Conservation (phyloP, 352 stramenopile species). For the Peronospora farinosa region DNA sequence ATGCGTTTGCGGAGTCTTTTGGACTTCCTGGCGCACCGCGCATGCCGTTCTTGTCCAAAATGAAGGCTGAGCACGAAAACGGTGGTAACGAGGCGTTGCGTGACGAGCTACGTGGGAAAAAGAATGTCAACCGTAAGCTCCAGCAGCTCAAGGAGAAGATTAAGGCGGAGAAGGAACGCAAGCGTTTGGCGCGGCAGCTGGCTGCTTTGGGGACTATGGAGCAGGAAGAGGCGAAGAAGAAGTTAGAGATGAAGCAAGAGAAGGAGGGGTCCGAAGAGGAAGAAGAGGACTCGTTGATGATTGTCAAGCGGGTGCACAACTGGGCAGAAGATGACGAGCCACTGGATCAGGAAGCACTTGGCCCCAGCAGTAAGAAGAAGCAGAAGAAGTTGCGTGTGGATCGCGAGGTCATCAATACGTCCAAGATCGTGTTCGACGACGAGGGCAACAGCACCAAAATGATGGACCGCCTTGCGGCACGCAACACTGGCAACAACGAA, state of each 20-base stretch:
- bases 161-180: conserved; percentile 92
- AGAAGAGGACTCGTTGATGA: conserved; percentile 86
- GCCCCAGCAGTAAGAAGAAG: conserved; percentile 63
- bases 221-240: conserved; percentile 30
- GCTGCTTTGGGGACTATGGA: conserved; percentile 34
- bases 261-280: conserved; percentile 54
- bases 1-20: conserved; percentile 91
- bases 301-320: conserved; percentile 89
- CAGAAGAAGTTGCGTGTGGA: conserved; percentile 86
- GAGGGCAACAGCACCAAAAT: conserved; percentile 82
- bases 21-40: conserved; percentile 90
- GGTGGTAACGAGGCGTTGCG: conserved; percentile 69
- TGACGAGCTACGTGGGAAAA: conserved; percentile 87
- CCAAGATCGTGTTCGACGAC: conserved; percentile 93
- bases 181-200: conserved; percentile 81
- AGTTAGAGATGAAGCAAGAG: conserved; percentile 22
- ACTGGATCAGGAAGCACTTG: conserved; percentile 50
- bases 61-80: conserved; percentile 47
- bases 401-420: conserved; percentile 50
- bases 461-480: conserved; percentile 52
- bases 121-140: conserved; percentile 97
- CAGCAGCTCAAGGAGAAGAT: conserved; percentile 98
- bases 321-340: conserved; percentile 57
- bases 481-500: conserved; percentile 32
- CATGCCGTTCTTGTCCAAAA: conserved; percentile 89